phyloP scores from a whole-genome alignment of 257 asterid genomes.

The Mitragyna speciosa region DNA sequence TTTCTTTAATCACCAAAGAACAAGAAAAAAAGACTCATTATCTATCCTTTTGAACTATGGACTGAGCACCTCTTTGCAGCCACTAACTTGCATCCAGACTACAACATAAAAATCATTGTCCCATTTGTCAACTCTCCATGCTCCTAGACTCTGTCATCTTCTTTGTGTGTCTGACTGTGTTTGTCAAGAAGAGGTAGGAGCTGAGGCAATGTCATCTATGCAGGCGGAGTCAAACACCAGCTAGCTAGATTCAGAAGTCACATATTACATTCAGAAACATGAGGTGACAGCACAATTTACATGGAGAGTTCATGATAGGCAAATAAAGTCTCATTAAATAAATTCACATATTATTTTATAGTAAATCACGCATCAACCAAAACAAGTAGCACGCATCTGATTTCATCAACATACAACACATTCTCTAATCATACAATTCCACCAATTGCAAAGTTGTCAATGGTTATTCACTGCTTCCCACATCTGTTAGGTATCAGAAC shows the following conservation, averaged over 20 bases:
- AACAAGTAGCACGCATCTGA: constrained; percentile 2
- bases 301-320: background rate
- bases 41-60: too few species aligned
- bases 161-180: background rate
- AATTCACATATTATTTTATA: constrained; percentile 5
- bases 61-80: too few species aligned
- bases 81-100: too few species aligned
- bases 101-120: too few species aligned
- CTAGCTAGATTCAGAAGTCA: background rate
- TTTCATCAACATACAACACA: constrained; percentile 18
- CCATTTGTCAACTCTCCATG: too few species aligned
- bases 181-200: background rate
- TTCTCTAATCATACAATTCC: constrained; percentile 13
- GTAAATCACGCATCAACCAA: background rate
- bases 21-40: too few species aligned
- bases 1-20: too few species aligned
- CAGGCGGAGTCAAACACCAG: background rate
- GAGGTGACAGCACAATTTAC: background rate
- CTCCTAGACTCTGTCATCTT: background rate
- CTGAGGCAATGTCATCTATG: too few species aligned
- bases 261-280: background rate
- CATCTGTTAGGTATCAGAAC: constrained; percentile 33
- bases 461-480: constrained; percentile 6
- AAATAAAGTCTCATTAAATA: background rate
- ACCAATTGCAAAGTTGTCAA: background rate